Evolutionary conservation across 2,329 filamentous ascomycete genomes (phyloP).

Genomic region (Juglanconis sp.): DNA sequence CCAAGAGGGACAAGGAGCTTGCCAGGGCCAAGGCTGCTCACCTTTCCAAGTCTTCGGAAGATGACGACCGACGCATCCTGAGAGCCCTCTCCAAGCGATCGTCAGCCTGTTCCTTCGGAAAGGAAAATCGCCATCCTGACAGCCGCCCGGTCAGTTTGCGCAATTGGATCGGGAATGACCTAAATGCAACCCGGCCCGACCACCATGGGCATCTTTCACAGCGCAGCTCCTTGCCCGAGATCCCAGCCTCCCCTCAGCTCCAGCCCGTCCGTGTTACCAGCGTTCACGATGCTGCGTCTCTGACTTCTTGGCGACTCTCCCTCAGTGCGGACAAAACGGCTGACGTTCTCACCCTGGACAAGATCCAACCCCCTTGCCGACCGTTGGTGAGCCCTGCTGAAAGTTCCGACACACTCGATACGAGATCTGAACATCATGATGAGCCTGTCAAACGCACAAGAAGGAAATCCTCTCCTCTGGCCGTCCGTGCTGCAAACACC

Average conservation of each 20-base stretch:
- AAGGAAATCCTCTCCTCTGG: constrained; percentile 7
- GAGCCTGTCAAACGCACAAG: neutral
- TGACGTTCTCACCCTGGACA: constrained; percentile 1
- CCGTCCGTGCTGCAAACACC: neutral
- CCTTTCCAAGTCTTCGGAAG: neutral
- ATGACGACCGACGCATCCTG: constrained; percentile 1
- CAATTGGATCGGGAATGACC: neutral
- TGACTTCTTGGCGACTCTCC: constrained; percentile 21
- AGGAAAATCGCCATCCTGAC: neutral
- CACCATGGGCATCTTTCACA: constrained; percentile 14
- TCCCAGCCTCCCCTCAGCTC: constrained; percentile 16
- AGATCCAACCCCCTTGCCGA: neutral
- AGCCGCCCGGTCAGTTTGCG: neutral
- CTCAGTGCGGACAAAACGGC: constrained; percentile 10
- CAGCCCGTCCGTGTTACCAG: neutral
- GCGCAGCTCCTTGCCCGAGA: constrained; percentile 16
- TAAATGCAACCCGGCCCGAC: neutral
- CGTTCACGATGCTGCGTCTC: constrained; percentile 18
- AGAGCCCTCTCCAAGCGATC: neutral
- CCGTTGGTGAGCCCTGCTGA: constrained; percentile 1
- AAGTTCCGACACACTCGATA: neutral
- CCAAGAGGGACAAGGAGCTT: neutral
- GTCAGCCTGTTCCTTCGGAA: neutral
- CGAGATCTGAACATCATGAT: neutral
- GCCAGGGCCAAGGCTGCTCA: neutral